Conservation (phyloP, 2,329 filamentous ascomycete species). For the Dothiorella sarmentorum region DNA sequence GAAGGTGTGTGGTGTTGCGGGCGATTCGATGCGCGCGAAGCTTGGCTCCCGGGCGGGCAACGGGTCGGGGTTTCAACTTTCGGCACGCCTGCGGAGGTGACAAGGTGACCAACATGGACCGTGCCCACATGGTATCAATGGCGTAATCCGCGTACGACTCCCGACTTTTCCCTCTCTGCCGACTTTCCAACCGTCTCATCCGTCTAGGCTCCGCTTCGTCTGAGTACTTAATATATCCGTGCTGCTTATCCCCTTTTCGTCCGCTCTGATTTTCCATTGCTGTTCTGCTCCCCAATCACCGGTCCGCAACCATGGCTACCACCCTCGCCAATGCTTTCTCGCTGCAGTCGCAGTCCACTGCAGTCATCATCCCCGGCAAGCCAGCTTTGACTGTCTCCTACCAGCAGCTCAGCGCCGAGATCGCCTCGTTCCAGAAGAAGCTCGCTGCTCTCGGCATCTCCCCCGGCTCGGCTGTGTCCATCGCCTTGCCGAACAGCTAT, state of each 20-base stretch:
- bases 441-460: slow-evolving; percentile 72
- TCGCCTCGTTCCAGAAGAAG: slow-evolving; percentile 70
- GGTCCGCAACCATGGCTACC: slow-evolving; percentile 48
- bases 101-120: not conserved
- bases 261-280: not conserved
- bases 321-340: slow-evolving; percentile 60
- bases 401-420: slow-evolving; percentile 61
- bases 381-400: slow-evolving; percentile 68
- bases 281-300: not conserved
- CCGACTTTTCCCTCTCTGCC: slow-evolving; percentile 12
- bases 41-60: slow-evolving; percentile 2
- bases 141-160: slow-evolving; percentile 1
- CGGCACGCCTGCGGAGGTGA: slow-evolving; percentile 6
- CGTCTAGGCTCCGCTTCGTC: not conserved
- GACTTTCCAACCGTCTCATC: not conserved
- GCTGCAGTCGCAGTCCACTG: slow-evolving; percentile 50
- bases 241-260: not conserved
- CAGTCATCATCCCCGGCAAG: slow-evolving; percentile 71
- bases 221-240: not conserved
- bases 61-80: too few species aligned
- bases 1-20: not conserved
- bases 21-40: slow-evolving; percentile 2
- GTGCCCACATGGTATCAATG: not conserved
- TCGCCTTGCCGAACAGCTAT: slow-evolving; percentile 79
- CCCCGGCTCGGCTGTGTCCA: slow-evolving; percentile 69